Evolutionary conservation across 768 basidiomycete genomes (phyloP), one percentile per base, ranked within the genome.

Genomic region (Phylloporus sp.): DNA sequence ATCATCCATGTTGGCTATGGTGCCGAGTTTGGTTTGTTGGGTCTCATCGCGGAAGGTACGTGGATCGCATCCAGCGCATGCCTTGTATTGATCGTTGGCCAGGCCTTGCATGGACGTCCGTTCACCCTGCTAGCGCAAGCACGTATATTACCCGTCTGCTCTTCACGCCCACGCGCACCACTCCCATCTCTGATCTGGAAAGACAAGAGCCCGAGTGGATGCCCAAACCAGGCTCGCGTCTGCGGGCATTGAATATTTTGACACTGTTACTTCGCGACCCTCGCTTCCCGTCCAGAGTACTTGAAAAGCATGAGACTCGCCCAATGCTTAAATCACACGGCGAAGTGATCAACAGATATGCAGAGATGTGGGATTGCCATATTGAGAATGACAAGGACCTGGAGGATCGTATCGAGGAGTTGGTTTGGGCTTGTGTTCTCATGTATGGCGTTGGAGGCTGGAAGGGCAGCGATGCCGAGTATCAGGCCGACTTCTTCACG

Each of bases 401-500:
- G 3, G 69, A 71, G 20, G 60, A 65, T 23, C 83, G 80, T 58
- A 65, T 84, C 10, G 80, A 82, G 55, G 84, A 89, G 58, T 61
- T 90, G 10, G 60, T 68, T 8, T 88, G 81, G 78, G 68, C 71
- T 38, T 71, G 71, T 41, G 67, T 66, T 0, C 57, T 84, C n/a
- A 70, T 84, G 44, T 88, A 81, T 52, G 82, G 76, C 0, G 68
- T 83, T 21, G 74, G 73, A 28, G 82, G 79, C 26, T 82, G 76
- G 72, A 65, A 69, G 4, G 58, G 57, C 29, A 45, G 47, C 20
- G 53, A 53, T 23, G 49, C 28, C 8, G 55, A 62, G 42, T 84
- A 82, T 66, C 74, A 75, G 38, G 80, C 80, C 1, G 82, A 87
- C 54, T 86, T 88, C 65, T 79, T 81, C 71, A 59, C 70, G 82